These are phyloP conservation scores for Coprinopsis marcescibilis DNA, from an alignment of 768 basidiomycete genomes.

Conservation along the genomic window DNA sequence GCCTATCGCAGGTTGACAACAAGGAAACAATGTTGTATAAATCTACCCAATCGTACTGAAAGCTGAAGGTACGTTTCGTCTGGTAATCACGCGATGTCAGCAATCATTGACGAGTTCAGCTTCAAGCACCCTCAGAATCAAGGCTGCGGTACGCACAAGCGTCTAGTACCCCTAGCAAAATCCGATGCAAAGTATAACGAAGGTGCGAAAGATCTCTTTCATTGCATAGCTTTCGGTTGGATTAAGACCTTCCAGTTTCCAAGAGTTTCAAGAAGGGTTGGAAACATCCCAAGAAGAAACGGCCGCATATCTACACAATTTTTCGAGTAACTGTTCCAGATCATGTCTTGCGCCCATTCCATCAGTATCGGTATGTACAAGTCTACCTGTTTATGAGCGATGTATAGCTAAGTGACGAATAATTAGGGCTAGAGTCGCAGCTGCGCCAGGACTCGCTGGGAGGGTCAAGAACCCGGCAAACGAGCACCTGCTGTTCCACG, in stretches of 20 bases:
- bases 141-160: slow-evolving; percentile 31
- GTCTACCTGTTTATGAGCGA: background rate
- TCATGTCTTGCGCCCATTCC: slow-evolving; percentile 37
- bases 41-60: background rate
- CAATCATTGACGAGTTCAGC: slow-evolving; percentile 33
- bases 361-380: slow-evolving; percentile 37
- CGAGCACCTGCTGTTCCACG: slow-evolving; percentile 62
- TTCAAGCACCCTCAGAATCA: slow-evolving; percentile 39
- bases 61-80: background rate
- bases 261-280: slow-evolving; percentile 47
- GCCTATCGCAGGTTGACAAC: no score
- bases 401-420: background rate
- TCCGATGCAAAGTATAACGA: slow-evolving; percentile 30
- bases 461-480: slow-evolving; percentile 30
- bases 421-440: slow-evolving; percentile 25
- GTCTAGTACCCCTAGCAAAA: slow-evolving; percentile 35
- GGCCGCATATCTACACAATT: slow-evolving; percentile 42
- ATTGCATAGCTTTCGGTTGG: background rate
- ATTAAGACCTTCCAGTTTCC: slow-evolving; percentile 32
- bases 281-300: slow-evolving; percentile 49
- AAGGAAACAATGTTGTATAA: slow-evolving; percentile 3
- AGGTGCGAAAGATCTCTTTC: slow-evolving; percentile 30
- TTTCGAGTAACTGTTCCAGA: slow-evolving; percentile 48
- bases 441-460: slow-evolving; percentile 17
- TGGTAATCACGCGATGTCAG: slow-evolving; percentile 16